Percentiles rank a stretch among this genome's conserved stretches.
phyloP scores from a whole-genome alignment of 495 filamentous ascomycete species.

The Daldinia caldariorum region DNA sequence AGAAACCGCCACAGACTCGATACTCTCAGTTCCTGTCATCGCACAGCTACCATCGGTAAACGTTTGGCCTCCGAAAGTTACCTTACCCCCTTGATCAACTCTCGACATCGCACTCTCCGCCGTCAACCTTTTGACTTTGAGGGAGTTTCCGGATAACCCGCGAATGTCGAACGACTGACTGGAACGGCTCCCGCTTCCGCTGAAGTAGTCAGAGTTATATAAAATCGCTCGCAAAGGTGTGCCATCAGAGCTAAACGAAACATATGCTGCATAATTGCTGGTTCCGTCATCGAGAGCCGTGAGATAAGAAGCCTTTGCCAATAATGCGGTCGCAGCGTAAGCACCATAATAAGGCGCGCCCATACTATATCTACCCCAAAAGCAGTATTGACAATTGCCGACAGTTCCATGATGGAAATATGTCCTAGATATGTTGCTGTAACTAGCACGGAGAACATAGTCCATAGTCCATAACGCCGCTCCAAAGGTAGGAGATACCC shows the following conservation, averaged over 20 bases:
- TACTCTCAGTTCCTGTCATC: conserved; percentile 54
- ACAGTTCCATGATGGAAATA: conserved; percentile 73
- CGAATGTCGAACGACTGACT: conserved; percentile 58
- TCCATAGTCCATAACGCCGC: conserved; percentile 70
- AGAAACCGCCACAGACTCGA: conserved; percentile 53
- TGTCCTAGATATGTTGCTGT: conserved; percentile 59
- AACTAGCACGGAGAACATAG: conserved; percentile 61
- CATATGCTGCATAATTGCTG: conserved; percentile 63
- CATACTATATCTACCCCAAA: conserved; percentile 66
- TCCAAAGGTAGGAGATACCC: conserved; percentile 66
- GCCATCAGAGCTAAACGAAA: conserved; percentile 56
- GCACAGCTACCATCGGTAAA: conserved; percentile 65
- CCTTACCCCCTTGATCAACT: conserved; percentile 58
- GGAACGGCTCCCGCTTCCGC: conserved; percentile 55
- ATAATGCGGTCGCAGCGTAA: conserved; percentile 62
- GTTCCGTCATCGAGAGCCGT: conserved; percentile 61
- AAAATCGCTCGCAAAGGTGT: conserved; percentile 57
- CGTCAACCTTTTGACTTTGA: conserved; percentile 65
- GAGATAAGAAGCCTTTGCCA: conserved; percentile 62
- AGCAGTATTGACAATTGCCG: conserved; percentile 70
- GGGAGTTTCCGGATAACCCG: conserved; percentile 51
- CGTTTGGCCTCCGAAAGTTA: conserved; percentile 63
- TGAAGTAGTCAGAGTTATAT: conserved; percentile 69
- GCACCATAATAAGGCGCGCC: conserved; percentile 69
- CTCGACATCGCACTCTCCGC: conserved; percentile 60